Evolutionary conservation across 2,329 filamentous ascomycete species (phyloP).

Genomic region (Aplosporella prunicola): DNA sequence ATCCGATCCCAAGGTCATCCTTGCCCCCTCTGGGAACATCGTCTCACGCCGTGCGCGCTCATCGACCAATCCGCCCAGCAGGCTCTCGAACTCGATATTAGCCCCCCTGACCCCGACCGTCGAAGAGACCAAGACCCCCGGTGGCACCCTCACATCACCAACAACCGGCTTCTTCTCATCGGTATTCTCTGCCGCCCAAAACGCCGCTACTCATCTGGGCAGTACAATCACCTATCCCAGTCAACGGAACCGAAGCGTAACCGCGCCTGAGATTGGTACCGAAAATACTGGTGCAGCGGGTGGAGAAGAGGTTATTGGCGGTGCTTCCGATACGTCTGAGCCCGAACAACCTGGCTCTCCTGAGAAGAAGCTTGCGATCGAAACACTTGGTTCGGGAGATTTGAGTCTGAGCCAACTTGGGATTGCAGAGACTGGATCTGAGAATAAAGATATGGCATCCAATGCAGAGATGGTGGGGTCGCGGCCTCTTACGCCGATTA

Average conservation of each 20-base stretch:
- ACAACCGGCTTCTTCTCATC: conserved; percentile 77
- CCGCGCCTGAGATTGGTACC: conserved; percentile 15
- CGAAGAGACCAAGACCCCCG: conserved; percentile 56
- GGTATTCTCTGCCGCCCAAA: conserved; percentile 87
- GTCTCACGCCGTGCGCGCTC: conserved; percentile 60
- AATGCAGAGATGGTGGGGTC: conserved; percentile 45
- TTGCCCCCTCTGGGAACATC: conserved; percentile 59
- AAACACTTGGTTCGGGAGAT: conserved; percentile 82
- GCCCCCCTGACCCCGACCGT: conserved; percentile 63
- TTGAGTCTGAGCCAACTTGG: conserved; percentile 83
- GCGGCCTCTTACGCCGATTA: conserved; percentile 18
- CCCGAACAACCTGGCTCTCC: conserved; percentile 17
- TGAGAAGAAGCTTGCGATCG: conserved; percentile 61
- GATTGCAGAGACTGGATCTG: conserved; percentile 53
- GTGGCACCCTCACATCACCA: conserved; percentile 41
- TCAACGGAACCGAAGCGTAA: conserved; percentile 36
- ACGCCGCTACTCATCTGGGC: conserved; percentile 75
- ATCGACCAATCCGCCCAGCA: conserved; percentile 59
- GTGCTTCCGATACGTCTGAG: conserved; percentile 14
- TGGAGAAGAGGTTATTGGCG: conserved; percentile 35
- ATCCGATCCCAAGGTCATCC: conserved; percentile 43
- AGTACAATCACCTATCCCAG: conserved; percentile 49
- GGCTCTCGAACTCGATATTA: conserved; percentile 64
- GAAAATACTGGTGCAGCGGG: conserved; percentile 21
- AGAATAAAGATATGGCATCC: conserved; percentile 49